Conservation (phyloP, 768 basidiomycete genomes). For the Chalciporus sphaerocephalus region DNA sequence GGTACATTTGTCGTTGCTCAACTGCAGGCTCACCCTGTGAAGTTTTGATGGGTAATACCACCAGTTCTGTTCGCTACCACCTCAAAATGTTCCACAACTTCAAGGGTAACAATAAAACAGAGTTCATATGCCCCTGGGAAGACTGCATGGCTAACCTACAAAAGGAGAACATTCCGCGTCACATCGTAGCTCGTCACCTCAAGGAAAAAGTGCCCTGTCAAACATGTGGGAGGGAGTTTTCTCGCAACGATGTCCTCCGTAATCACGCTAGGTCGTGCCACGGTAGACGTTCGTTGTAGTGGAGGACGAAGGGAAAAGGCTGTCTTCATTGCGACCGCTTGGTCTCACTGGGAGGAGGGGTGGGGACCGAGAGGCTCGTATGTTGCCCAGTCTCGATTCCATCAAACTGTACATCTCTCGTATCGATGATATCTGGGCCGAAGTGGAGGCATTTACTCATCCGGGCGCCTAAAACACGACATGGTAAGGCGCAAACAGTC, state of each 20-base stretch:
- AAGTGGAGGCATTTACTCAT: no score
- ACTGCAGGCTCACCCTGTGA: conserved; percentile 4
- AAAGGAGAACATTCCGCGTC: conserved; percentile 18
- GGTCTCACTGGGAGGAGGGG: no score
- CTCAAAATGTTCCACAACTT: conserved; percentile 11
- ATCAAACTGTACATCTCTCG: no score
- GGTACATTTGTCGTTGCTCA: conserved; percentile 5
- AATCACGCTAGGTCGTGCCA: conserved; percentile 15
- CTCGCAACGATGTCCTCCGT: conserved; percentile 19
- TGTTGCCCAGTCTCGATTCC: no score
- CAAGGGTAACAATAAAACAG: conserved; percentile 3
- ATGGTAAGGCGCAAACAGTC: no score
- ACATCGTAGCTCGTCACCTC: conserved; percentile 17
- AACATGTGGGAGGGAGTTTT: conserved; percentile 12
- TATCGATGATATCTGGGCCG: no score
- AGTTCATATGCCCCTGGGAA: conserved; percentile 5
- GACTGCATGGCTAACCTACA: conserved; percentile 9
- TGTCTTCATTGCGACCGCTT: no score
- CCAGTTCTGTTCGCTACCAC: conserved; percentile 12
- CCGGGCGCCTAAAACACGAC: no score
- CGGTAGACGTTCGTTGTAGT: neutral
- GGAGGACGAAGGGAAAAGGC: no score
- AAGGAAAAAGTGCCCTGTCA: conserved; percentile 7
- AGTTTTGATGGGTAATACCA: conserved; percentile 1
- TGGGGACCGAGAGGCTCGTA: no score